Conservation (phyloP, 441 rosid species). For the Cnidoscolus chayamansa region DNA sequence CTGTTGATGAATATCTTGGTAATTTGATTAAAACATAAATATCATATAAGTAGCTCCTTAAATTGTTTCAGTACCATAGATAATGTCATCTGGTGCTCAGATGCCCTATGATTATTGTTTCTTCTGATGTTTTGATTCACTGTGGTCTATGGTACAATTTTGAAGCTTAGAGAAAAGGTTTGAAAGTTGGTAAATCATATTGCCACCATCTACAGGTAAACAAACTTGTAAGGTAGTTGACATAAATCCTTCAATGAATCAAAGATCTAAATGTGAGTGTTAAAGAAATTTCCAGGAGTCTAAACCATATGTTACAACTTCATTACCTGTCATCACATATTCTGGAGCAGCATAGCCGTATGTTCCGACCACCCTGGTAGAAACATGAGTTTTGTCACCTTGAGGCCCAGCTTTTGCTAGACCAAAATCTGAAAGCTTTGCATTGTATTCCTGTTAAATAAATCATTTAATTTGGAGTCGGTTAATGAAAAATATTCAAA, state of each 20-base stretch:
- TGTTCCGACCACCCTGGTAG: constrained; percentile 94
- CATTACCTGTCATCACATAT: constrained; percentile 87
- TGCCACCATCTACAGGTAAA: background rate
- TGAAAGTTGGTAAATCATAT: too few species aligned
- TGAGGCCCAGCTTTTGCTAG: constrained; percentile 97
- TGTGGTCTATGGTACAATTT: background rate
- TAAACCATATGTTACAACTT: constrained; percentile 12
- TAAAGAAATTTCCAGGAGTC: background rate
- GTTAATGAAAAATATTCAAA: background rate
- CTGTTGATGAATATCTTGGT: too few species aligned
- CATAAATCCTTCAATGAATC: background rate
- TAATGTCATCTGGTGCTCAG: too few species aligned
- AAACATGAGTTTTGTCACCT: constrained; percentile 97
- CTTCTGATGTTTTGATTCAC: background rate
- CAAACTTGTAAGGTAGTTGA: background rate
- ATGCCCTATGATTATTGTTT: too few species aligned
- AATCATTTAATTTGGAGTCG: background rate
- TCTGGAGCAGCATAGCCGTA: constrained; percentile 99
- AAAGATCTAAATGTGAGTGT: background rate
- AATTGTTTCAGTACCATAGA: too few species aligned
- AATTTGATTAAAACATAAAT: too few species aligned
- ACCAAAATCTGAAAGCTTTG: constrained; percentile 96
- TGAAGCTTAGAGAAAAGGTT: background rate
- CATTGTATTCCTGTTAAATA: constrained; percentile 60
- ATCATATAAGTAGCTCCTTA: too few species aligned